phyloP scores from a whole-genome alignment of 805 yeast species.

The Yarrowia keelungensis region DNA sequence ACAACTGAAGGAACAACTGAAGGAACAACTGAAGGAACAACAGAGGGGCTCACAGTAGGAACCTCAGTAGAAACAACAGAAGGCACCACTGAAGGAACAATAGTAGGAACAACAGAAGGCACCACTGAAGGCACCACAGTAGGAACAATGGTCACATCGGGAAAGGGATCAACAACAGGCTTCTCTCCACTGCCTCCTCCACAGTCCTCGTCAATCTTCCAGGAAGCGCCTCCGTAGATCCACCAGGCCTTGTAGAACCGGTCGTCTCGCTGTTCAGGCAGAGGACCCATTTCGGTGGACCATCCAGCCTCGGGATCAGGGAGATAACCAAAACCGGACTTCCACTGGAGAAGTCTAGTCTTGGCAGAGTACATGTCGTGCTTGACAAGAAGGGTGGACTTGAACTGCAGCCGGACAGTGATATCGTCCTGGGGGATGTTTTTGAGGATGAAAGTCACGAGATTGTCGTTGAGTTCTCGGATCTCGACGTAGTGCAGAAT shows the following conservation, averaged over 20 bases:
- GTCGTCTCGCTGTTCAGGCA: no score
- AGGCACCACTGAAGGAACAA: no score
- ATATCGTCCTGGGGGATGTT: constrained; percentile 22
- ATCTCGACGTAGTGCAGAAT: constrained; percentile 9
- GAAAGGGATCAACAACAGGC: no score
- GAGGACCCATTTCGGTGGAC: no score
- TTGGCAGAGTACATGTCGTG: constrained; percentile 11
- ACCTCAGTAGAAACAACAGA: no score
- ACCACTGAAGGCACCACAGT: no score
- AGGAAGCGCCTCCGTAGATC: constrained; percentile 10
- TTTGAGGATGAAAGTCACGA: not conserved
- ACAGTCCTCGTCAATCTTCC: not conserved
- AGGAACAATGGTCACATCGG: no score
- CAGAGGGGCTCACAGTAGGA: no score
- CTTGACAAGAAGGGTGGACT: not conserved
- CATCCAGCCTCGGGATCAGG: not conserved
- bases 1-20: no score
- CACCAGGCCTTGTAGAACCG: not conserved
- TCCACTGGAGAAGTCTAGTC: constrained; percentile 28
- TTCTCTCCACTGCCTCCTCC: not conserved
- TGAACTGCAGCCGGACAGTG: constrained; percentile 21
- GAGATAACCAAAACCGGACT: constrained; percentile 4
- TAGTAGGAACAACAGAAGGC: no score
- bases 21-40: no score
- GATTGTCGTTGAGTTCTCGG: not conserved